phyloP scores from a whole-genome alignment of 305 asterid species.

The Coffea humblotiana region DNA sequence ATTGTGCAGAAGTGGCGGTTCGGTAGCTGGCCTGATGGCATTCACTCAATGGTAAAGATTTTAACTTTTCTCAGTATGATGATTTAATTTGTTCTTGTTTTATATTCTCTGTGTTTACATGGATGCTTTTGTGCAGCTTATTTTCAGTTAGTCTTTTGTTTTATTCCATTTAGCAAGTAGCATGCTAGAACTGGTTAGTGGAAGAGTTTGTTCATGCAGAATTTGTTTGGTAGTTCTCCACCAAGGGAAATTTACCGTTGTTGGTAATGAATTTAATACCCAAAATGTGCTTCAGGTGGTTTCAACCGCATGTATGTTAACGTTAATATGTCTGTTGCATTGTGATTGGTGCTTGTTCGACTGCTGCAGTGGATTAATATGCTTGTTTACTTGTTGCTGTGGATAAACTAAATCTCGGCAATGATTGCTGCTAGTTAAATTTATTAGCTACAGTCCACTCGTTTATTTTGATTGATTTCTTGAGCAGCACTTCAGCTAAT shows the following conservation, averaged over 20 bases:
- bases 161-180: neutral
- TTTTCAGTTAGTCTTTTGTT: neutral
- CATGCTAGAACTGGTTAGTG: neutral
- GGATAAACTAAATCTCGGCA: neutral
- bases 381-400: neutral
- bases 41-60: constrained; percentile 59
- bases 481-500: neutral
- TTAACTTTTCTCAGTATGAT: neutral
- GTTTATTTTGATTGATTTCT: neutral
- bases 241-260: neutral
- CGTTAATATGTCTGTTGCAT: neutral
- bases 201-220: neutral
- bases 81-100: neutral
- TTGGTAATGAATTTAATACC: neutral
- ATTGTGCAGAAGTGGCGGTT: constrained; percentile 95
- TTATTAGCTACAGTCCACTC: neutral
- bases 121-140: neutral
- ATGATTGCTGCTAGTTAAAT: neutral
- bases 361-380: no score
- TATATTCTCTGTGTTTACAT: neutral
- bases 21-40: constrained; percentile 96
- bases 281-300: neutral
- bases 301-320: neutral
- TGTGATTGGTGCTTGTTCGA: neutral
- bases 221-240: neutral